phyloP scores from a whole-genome alignment of 1,139 yeast species.

The Candida sp. region DNA sequence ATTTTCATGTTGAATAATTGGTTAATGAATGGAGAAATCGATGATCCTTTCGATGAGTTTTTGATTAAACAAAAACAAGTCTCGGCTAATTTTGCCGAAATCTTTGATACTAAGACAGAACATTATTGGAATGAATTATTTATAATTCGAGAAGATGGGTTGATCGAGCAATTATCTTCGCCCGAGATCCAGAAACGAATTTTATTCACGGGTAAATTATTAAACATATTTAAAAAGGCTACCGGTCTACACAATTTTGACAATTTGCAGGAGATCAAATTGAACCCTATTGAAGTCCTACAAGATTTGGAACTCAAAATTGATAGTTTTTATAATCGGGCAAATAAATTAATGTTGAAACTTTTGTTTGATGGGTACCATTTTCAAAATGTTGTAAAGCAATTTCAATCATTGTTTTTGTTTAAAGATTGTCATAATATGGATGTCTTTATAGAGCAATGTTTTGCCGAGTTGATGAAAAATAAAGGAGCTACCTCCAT shows the following conservation, averaged over 20 bases:
- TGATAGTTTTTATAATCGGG: constrained; percentile 61
- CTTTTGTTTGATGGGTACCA: constrained; percentile 62
- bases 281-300: constrained; percentile 33
- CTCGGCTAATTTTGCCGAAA: constrained; percentile 25
- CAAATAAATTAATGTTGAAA: constrained; percentile 61
- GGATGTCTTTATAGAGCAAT: constrained; percentile 37
- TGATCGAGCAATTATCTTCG: constrained; percentile 61
- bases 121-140: constrained; percentile 87
- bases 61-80: constrained; percentile 51
- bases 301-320: constrained; percentile 59
- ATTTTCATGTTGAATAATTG: constrained; percentile 70
- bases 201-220: constrained; percentile 78
- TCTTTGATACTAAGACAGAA: constrained; percentile 55
- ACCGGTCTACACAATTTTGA: constrained; percentile 38
- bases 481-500: constrained; percentile 29
- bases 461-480: constrained; percentile 32
- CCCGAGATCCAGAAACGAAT: constrained; percentile 62
- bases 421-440: constrained; percentile 45
- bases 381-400: constrained; percentile 43
- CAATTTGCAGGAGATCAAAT: constrained; percentile 20
- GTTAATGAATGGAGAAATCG: constrained; percentile 71
- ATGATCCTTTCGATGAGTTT: constrained; percentile 85
- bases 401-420: constrained; percentile 54
- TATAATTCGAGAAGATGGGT: constrained; percentile 70
- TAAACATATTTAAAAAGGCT: constrained; percentile 69